These are phyloP conservation scores for Fusarium anthophilum DNA, from an alignment of 2,329 filamentous ascomycete genomes.

Conservation along the genomic window DNA sequence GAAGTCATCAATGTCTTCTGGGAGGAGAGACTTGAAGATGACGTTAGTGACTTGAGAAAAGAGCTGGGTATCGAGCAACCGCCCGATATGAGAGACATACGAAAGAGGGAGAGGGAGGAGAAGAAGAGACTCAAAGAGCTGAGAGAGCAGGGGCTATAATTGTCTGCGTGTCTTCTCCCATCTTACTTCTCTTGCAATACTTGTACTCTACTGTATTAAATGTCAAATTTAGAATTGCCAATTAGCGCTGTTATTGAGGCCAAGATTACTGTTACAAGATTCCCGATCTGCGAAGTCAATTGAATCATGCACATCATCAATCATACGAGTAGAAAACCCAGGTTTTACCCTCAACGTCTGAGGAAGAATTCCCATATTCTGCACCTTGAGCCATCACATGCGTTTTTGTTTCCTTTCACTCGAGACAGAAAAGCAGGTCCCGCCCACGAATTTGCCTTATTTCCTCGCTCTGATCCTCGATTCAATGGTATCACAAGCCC, in stretches of 20 bases:
- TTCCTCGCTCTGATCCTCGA: neutral
- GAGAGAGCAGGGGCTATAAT: conserved; percentile 37
- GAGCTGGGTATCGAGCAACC: conserved; percentile 88
- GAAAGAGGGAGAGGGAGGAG: conserved; percentile 75
- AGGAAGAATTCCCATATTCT: neutral
- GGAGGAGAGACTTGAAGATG: conserved; percentile 91
- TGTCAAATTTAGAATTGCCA: neutral
- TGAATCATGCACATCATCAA: neutral
- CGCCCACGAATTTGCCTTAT: neutral
- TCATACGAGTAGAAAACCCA: neutral
- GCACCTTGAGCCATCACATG: neutral
- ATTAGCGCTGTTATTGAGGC: conserved; percentile 5
- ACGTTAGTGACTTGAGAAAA: conserved; percentile 78
- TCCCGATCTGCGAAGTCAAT: neutral
- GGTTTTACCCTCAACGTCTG: neutral
- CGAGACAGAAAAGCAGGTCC: conserved; percentile 12
- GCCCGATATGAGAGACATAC: conserved; percentile 82
- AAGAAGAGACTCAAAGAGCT: conserved; percentile 69
- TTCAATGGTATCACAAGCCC: conserved; percentile 21
- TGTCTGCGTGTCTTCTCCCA: neutral
- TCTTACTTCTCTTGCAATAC: neutral
- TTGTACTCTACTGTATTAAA: conserved; percentile 18
- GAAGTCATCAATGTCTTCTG: conserved; percentile 97
- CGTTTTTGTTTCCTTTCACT: conserved; percentile 15
- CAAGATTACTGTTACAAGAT: neutral